These are phyloP conservation scores for Calocera cornea DNA, from an alignment of 768 basidiomycete species.

Conservation along the genomic window DNA sequence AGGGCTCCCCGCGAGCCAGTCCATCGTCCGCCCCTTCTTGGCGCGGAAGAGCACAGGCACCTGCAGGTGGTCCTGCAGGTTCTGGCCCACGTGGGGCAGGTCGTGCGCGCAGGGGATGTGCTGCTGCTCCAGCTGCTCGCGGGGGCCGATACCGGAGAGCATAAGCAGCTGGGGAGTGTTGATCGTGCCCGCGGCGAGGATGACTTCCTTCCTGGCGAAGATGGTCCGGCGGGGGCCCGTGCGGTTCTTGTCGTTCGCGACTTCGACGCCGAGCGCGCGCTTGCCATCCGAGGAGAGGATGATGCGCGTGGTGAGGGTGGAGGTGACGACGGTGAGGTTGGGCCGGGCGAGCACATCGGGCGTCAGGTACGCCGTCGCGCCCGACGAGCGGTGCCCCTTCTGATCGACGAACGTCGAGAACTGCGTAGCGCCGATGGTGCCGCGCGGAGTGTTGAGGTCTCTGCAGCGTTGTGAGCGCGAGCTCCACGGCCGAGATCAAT, in stretches of 20 bases:
- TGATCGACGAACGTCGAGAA: constrained; percentile 43
- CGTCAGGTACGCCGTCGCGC: constrained; percentile 56
- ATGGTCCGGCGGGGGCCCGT: background rate
- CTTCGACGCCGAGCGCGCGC: constrained; percentile 50
- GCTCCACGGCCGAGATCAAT: background rate
- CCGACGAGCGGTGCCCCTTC: constrained; percentile 41
- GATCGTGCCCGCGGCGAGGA: constrained; percentile 23
- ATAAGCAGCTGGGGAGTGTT: constrained; percentile 32
- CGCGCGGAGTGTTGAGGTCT: background rate
- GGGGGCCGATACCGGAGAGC: constrained; percentile 32
- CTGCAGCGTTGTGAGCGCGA: background rate
- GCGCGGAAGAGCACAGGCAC: background rate
- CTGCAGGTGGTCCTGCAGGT: constrained; percentile 25
- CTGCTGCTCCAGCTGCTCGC: constrained; percentile 20
- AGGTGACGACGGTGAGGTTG: constrained; percentile 48
- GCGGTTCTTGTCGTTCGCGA: constrained; percentile 21
- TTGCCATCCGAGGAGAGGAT: constrained; percentile 24
- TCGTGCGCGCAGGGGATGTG: constrained; percentile 25
- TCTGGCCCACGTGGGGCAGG: constrained; percentile 32
- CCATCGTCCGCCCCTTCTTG: background rate
- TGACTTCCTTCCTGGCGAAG: constrained; percentile 7
- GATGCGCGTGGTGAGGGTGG: constrained; percentile 44
- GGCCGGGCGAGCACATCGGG: constrained; percentile 46
- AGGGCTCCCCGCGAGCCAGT: background rate
- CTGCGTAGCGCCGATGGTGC: background rate